Conservation (phyloP, 345 rosid genomes). For the Populus tremula region DNA sequence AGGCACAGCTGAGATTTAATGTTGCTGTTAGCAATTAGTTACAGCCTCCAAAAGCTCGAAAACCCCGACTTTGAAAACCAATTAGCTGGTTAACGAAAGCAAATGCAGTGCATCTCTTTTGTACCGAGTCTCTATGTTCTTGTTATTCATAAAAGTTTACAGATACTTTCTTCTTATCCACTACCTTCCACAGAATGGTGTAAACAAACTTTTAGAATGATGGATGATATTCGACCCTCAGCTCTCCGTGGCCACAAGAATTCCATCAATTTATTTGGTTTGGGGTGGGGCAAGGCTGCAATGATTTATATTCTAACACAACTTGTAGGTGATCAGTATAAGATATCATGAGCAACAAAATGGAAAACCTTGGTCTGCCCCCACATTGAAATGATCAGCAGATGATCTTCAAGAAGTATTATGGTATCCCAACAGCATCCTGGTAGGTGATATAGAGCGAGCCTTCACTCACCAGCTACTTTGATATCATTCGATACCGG, state of each 20-base stretch:
- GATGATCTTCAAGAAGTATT: conserved; percentile 2
- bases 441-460: background rate
- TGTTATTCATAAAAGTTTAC: background rate
- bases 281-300: background rate
- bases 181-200: background rate
- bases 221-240: background rate
- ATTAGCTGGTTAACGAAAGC: background rate
- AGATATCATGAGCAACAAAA: background rate
- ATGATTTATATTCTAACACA: background rate
- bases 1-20: background rate
- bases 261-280: background rate
- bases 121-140: background rate
- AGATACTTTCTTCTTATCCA: background rate
- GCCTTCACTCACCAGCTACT: background rate
- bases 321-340: background rate
- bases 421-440: background rate
- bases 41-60: background rate
- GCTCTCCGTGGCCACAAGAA: background rate
- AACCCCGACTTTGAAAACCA: background rate
- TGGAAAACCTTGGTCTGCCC: background rate
- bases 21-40: no score
- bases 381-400: background rate
- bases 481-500: background rate
- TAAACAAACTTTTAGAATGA: background rate
- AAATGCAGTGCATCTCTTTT: background rate